Conservation (phyloP, 768 basidiomycete genomes). For the Lactarius vividus region DNA sequence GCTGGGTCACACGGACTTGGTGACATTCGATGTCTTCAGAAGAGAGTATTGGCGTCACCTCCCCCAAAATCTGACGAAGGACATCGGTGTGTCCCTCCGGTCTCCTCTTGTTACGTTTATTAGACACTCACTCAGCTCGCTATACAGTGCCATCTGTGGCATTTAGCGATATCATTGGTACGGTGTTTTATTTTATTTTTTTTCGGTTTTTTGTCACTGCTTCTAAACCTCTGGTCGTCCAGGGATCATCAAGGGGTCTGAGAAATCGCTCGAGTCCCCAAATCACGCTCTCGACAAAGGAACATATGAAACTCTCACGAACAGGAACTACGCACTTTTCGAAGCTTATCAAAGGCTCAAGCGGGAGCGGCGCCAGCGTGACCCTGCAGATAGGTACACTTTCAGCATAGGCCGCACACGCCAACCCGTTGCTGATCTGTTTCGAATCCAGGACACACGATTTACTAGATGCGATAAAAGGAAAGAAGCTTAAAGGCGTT, state of each 20-base stretch:
- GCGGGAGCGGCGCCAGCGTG: slow-evolving; percentile 41
- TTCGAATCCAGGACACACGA: slow-evolving; percentile 45
- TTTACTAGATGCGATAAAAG: slow-evolving; percentile 41
- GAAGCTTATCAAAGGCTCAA: slow-evolving; percentile 49
- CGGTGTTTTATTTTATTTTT: too few species aligned
- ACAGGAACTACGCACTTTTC: slow-evolving; percentile 40
- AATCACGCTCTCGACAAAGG: slow-evolving; percentile 16
- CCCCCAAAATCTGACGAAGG: slow-evolving; percentile 47
- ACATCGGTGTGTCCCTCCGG: slow-evolving; percentile 42
- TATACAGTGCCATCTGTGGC: slow-evolving; percentile 56
- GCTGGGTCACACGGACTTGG: slow-evolving; percentile 9
- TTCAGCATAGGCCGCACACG: too few species aligned
- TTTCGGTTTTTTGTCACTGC: background rate
- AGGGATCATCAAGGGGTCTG: slow-evolving; percentile 71
- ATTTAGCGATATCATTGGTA: slow-evolving; percentile 65
- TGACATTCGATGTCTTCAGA: slow-evolving; percentile 51
- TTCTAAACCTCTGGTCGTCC: background rate
- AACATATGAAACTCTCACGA: slow-evolving; percentile 3
- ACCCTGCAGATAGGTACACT: slow-evolving; percentile 59
- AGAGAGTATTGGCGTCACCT: slow-evolving; percentile 60
- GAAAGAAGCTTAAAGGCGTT: slow-evolving; percentile 36
- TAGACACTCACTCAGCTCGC: background rate
- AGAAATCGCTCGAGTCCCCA: slow-evolving; percentile 40
- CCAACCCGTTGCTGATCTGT: background rate
- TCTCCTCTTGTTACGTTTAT: background rate